These are phyloP conservation scores for Reutealis trisperma DNA, from an alignment of 345 rosid species.

Conservation along the genomic window DNA sequence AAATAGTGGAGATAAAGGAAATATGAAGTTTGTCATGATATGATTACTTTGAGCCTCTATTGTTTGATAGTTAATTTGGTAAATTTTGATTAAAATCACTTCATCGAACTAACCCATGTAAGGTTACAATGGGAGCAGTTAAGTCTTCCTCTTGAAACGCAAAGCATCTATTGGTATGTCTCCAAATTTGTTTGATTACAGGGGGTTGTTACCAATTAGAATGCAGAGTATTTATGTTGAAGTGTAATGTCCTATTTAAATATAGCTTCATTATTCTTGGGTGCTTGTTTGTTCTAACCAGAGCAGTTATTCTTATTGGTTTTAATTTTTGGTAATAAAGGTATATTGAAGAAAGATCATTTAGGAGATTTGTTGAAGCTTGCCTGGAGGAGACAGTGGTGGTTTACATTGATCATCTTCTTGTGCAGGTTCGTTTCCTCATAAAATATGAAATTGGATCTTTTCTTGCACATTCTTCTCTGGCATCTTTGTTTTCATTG, in stretches of 20 bases:
- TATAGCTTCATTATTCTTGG: background rate
- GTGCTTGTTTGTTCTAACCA: background rate
- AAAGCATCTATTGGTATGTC: background rate
- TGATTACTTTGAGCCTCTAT: background rate
- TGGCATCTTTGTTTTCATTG: background rate
- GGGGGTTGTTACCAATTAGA: background rate
- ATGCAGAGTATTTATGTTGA: background rate
- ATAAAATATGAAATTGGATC: background rate
- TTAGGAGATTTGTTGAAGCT: conserved; percentile 93
- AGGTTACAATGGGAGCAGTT: background rate
- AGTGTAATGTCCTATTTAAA: background rate
- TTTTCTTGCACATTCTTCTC: conserved; percentile 9
- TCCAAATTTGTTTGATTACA: background rate
- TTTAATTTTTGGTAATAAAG: conserved; percentile 41
- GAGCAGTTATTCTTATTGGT: conserved; percentile 17
- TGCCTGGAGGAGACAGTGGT: conserved; percentile 90
- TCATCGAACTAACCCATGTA: background rate
- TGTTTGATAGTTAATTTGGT: background rate
- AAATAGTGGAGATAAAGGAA: background rate
- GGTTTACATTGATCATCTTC: conserved; percentile 85
- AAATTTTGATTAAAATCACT: conserved; percentile 1
- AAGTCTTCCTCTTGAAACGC: background rate
- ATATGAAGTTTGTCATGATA: background rate
- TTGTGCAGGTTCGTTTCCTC: conserved; percentile 62
- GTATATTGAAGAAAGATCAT: conserved; percentile 96